These are phyloP conservation scores for Cyberlindnera japonica DNA, from an alignment of 805 yeast species.

Conservation along the genomic window DNA sequence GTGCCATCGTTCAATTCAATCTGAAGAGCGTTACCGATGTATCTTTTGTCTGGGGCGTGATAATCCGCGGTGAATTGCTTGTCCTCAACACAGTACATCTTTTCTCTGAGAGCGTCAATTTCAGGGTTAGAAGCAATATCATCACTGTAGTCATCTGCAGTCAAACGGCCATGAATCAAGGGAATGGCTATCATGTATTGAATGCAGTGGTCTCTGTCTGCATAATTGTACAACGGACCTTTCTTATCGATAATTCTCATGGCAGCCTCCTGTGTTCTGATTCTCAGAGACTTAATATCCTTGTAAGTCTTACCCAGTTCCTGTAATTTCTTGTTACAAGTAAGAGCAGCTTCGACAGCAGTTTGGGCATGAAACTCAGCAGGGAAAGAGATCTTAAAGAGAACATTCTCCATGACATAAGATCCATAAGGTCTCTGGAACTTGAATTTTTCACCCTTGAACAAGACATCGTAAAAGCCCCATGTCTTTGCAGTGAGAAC, in stretches of 20 bases:
- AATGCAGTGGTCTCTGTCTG: constrained; percentile 63
- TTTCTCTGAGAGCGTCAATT: constrained; percentile 47
- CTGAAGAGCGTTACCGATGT: constrained; percentile 51
- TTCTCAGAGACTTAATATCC: constrained; percentile 47
- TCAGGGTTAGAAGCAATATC: constrained; percentile 47
- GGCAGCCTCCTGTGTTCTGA: constrained; percentile 61
- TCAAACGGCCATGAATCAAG: constrained; percentile 48
- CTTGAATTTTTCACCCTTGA: constrained; percentile 47
- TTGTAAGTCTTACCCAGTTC: constrained; percentile 40
- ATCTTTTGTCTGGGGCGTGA: constrained; percentile 54
- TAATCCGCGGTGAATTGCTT: constrained; percentile 46
- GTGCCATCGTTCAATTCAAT: constrained; percentile 54
- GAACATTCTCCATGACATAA: constrained; percentile 60
- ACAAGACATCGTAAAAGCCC: constrained; percentile 63
- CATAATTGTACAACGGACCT: constrained; percentile 60
- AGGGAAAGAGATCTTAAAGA: constrained; percentile 60
- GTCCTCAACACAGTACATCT: constrained; percentile 54
- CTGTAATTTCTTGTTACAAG: constrained; percentile 35
- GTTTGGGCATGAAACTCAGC: constrained; percentile 68
- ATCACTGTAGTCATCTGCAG: constrained; percentile 57
- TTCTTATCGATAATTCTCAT: constrained; percentile 55
- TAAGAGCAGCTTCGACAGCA: constrained; percentile 57
- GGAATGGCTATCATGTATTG: constrained; percentile 63
- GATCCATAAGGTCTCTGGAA: constrained; percentile 54
- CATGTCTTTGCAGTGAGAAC: constrained; percentile 54